Conservation (phyloP, 108 stramenopile species). For the Discostella pseudostelligera region DNA sequence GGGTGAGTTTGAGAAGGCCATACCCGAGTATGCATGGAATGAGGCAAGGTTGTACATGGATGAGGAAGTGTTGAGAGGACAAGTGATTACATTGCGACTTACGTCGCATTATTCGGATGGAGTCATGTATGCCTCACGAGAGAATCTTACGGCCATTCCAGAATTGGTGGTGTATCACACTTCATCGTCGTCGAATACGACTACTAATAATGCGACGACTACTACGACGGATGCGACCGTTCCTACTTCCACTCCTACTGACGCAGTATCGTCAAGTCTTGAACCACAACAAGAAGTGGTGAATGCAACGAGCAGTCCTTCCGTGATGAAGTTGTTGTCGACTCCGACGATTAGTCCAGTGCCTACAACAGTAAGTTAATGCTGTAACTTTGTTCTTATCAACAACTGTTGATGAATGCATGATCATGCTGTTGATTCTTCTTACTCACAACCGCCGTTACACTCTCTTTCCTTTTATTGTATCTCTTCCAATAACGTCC, state of each 20-base stretch:
- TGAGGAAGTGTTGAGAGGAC: no score
- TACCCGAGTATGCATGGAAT: conserved; percentile 6
- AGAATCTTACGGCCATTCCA: conserved; percentile 1
- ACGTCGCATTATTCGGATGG: conserved; percentile 8
- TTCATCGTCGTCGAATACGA: background rate
- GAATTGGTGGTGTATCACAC: conserved; percentile 14
- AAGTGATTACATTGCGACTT: background rate
- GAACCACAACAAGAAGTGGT: background rate
- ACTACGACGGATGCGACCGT: no score
- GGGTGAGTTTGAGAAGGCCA: background rate
- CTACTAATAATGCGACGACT: background rate
- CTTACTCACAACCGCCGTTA: no score
- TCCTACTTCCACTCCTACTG: no score
- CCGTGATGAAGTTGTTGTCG: background rate
- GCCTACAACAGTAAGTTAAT: conserved; percentile 10
- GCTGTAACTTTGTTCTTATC: no score
- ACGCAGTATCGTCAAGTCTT: background rate
- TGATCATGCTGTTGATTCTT: background rate
- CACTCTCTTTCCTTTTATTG: no score
- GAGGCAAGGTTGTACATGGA: background rate
- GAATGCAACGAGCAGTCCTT: no score
- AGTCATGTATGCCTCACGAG: conserved; percentile 1
- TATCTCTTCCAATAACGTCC: background rate
- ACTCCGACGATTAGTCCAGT: background rate
- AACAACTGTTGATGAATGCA: background rate